Conservation (phyloP, 768 basidiomycete genomes). For the Mycena haematopus region DNA sequence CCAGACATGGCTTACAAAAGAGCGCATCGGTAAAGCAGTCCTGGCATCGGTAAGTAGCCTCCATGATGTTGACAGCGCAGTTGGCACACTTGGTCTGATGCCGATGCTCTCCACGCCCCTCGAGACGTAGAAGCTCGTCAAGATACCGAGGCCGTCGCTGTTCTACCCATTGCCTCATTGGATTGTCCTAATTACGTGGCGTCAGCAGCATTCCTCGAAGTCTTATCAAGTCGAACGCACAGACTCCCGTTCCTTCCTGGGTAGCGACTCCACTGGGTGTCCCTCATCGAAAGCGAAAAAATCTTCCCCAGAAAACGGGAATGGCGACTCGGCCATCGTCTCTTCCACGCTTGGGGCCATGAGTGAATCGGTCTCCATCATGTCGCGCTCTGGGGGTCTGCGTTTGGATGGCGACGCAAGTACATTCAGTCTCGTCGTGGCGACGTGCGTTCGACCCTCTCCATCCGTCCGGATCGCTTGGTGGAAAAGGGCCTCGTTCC, state of each 20-base stretch:
- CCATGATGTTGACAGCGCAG: not conserved
- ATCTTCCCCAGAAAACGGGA: not conserved
- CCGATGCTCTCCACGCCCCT: not conserved
- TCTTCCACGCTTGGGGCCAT: not conserved
- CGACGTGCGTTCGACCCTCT: not conserved
- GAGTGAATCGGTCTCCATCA: not conserved
- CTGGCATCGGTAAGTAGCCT: not conserved
- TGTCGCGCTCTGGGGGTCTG: not conserved
- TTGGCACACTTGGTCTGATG: not conserved
- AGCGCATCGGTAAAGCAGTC: conserved; percentile 4
- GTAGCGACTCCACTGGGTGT: not conserved
- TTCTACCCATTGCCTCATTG: not conserved
- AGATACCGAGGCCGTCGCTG: not conserved
- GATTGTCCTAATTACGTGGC: no score
- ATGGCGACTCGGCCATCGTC: not conserved
- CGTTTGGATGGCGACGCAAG: not conserved
- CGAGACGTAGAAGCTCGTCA: not conserved
- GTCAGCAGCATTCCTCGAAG: no score
- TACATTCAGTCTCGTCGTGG: not conserved
- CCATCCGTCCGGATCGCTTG: not conserved
- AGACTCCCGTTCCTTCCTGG: not conserved
- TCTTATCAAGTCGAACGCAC: no score
- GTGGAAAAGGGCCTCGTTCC: not conserved
- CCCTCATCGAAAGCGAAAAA: not conserved
- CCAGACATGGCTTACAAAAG: not conserved